These are phyloP conservation scores for Phylloporus sp. DNA, from an alignment of 1,284 basidiomycete genomes.

Conservation along the genomic window DNA sequence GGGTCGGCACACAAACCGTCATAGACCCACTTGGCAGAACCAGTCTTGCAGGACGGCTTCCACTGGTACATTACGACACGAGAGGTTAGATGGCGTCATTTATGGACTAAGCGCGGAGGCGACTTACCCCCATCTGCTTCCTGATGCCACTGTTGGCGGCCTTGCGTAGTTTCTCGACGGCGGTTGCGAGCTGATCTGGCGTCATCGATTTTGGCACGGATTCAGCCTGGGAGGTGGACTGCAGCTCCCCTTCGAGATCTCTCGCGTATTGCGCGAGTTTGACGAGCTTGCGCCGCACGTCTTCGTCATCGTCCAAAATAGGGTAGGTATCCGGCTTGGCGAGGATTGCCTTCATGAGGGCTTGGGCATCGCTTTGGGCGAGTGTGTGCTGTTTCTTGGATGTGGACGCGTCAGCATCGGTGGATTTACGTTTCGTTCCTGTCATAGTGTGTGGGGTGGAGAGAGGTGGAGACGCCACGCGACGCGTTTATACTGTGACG, in stretches of 20 bases:
- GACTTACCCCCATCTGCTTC: constrained; percentile 53
- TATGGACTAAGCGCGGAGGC: neutral
- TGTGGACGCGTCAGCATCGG: constrained; percentile 8
- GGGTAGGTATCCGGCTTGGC: constrained; percentile 39
- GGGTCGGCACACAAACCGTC: constrained; percentile 59
- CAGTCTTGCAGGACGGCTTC: constrained; percentile 55
- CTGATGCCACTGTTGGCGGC: constrained; percentile 54
- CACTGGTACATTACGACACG: constrained; percentile 40
- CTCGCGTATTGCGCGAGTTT: constrained; percentile 46
- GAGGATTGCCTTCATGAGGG: constrained; percentile 44
- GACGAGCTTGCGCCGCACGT: constrained; percentile 37
- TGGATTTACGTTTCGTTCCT: constrained; percentile 43
- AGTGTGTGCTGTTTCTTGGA: constrained; percentile 38
- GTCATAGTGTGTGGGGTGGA: constrained; percentile 17
- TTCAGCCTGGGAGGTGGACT: constrained; percentile 14
- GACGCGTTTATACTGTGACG: constrained; percentile 25
- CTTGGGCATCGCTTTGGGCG: constrained; percentile 39
- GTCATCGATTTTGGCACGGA: constrained; percentile 45
- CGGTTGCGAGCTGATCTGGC: constrained; percentile 44
- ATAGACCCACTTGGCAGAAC: constrained; percentile 53
- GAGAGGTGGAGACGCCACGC: neutral
- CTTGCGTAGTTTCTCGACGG: constrained; percentile 50
- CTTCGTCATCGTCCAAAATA: constrained; percentile 41
- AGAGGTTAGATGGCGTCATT: constrained; percentile 8
- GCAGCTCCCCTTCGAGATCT: constrained; percentile 42